These are phyloP conservation scores for Malus hybrid DNA, from an alignment of 331 rosid genomes.

Conservation along the genomic window DNA sequence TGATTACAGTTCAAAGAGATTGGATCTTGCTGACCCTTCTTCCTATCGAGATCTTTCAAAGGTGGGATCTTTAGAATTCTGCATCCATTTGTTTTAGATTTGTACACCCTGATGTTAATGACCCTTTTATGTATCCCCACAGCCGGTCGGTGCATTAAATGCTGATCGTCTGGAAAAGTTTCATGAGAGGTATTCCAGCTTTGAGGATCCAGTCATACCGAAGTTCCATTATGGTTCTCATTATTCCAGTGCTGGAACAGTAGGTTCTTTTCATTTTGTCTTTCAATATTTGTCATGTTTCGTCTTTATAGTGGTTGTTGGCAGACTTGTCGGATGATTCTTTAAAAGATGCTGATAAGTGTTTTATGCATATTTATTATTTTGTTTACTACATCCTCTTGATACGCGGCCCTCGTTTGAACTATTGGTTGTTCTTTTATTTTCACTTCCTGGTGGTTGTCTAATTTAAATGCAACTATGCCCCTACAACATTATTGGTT, in stretches of 20 bases:
- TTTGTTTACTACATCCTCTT: neutral
- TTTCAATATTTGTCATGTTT: neutral
- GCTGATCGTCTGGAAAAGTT: constrained; percentile 72
- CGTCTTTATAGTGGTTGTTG: neutral
- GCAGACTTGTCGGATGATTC: neutral
- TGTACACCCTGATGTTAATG: constrained; percentile 2
- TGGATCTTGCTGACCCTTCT: constrained; percentile 83
- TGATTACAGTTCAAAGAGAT: constrained; percentile 78
- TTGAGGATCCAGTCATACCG: constrained; percentile 93
- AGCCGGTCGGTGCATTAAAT: constrained; percentile 93
- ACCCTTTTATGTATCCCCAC: constrained; percentile 20
- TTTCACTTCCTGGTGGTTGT: neutral
- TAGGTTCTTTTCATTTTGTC: constrained; percentile 32
- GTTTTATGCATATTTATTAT: neutral
- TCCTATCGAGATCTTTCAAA: constrained; percentile 91
- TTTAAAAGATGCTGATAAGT: neutral
- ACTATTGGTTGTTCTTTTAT: neutral
- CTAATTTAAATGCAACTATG: neutral
- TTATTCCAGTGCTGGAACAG: constrained; percentile 99
- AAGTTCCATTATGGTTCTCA: constrained; percentile 98
- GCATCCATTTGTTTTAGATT: constrained; percentile 14
- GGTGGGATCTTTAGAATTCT: constrained; percentile 40
- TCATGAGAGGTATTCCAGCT: constrained; percentile 88
- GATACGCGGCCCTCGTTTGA: neutral
- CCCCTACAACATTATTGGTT: neutral